Evolutionary conservation across 2,329 filamentous ascomycete species (phyloP), one percentile per base, ranked within the genome.

Genomic region (Dactylellina cionopaga): DNA sequence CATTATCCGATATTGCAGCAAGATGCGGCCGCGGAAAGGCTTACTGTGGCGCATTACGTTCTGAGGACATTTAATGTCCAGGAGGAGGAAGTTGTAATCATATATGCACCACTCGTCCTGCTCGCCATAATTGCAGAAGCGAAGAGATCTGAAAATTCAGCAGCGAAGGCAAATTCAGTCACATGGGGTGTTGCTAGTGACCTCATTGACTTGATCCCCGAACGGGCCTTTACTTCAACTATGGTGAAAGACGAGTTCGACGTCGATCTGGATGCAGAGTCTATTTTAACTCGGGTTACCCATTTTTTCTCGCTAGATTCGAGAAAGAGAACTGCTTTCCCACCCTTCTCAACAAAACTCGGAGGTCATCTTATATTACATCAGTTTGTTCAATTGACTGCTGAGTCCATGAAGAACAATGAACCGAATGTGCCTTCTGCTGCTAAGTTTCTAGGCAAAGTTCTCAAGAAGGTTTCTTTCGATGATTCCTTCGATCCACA

Each of bases 41-140:
- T 87, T 63, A 85, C 85, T 55, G 81, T 86, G 73, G 85, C 69
- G 43, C 63, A 47, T 35, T 99, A 98, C 80, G 89, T 97, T 60
- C 82, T 97, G 74, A 82, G 86, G 3, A 90, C 94, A 76, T 99
- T 99, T 84, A 98, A 97, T 79, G 86, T 98, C 52, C 88, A 89
- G 58, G 95, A 99, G 80, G 95, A 98, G 80, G 96, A 99, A 78
- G 98, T 99, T 94, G 81, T 96, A 13, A 87, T 90, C 1, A 83
- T 91, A 19, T 94, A 98, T 80, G 90, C 93, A 27, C 94, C 94
- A 31, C 81, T 96, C 25, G 85, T 90, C 58, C 85, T 88, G 1
- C 80, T 96, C n/a, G 87, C 88, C 2, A 83, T 90, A 24, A 81
- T 88, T 5, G 78, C 82, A 75, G 17, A 76, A 74, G 47, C 73